These are phyloP conservation scores for Fraxinus xanthoxyloides DNA, from an alignment of 305 asterid genomes.

Conservation along the genomic window DNA sequence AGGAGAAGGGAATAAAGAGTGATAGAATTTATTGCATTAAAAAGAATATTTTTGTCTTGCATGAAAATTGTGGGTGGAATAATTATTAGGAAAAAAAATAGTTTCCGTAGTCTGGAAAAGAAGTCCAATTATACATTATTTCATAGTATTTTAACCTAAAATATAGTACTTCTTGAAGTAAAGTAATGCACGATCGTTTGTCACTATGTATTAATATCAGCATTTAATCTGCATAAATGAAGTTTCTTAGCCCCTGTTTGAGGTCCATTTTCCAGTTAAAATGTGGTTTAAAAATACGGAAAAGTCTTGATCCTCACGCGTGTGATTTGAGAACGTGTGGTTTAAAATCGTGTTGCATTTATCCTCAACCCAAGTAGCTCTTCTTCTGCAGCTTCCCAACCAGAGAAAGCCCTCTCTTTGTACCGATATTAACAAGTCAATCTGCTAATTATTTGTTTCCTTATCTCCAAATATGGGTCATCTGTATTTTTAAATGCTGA, in stretches of 20 bases:
- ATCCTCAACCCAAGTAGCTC: background rate
- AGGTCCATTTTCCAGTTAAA: background rate
- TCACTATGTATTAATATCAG: background rate
- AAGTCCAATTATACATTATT: background rate
- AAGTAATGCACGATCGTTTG: background rate
- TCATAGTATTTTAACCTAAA: background rate
- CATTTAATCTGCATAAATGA: background rate
- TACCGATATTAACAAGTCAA: too few species aligned
- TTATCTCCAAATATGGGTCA: background rate
- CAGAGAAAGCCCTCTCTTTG: too few species aligned
- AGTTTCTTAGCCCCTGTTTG: background rate
- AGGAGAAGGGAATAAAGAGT: background rate
- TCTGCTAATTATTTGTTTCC: too few species aligned
- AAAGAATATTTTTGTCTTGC: background rate
- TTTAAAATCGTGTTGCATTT: background rate
- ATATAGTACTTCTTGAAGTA: background rate
- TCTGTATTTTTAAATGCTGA: background rate
- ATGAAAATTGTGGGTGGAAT: background rate
- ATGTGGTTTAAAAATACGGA: background rate
- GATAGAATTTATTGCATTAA: background rate
- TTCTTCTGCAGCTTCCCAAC: background rate
- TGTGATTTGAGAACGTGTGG: background rate
- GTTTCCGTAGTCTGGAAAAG: background rate
- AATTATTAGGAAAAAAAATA: background rate
- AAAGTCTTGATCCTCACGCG: background rate